Evolutionary conservation across 2,329 filamentous ascomycete species (phyloP).

Genomic region (Thelonectria rubi): DNA sequence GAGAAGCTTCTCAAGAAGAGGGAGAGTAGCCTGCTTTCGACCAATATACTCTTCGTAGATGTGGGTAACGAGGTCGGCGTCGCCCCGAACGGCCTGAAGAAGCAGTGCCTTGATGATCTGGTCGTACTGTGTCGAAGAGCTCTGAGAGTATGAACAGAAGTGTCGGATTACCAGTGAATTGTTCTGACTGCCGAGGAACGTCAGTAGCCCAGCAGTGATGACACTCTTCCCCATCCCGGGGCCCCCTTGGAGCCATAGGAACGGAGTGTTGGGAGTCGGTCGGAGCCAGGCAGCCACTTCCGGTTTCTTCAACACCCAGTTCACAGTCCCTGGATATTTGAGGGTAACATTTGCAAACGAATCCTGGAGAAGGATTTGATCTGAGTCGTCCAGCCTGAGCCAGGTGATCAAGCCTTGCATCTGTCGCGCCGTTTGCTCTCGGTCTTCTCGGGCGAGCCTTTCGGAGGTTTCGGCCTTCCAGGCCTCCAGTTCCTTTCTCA

Average conservation of each 20-base stretch:
- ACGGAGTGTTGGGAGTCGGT: conserved; percentile 5
- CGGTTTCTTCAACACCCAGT: conserved; percentile 23
- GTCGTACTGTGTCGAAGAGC: conserved; percentile 17
- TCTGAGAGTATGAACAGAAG: conserved; percentile 25
- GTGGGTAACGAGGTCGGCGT: conserved; percentile 22
- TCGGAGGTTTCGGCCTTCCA: conserved; percentile 26
- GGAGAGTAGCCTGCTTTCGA: conserved; percentile 18
- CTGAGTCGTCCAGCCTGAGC: conserved; percentile 21
- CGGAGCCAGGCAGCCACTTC: conserved; percentile 19
- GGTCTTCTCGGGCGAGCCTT: background rate
- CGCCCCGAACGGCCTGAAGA: conserved; percentile 16
- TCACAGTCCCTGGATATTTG: conserved; percentile 16
- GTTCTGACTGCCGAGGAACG: conserved; percentile 14
- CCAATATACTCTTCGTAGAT: conserved; percentile 23
- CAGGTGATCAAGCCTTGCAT: conserved; percentile 23
- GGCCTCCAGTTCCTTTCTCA: conserved; percentile 24
- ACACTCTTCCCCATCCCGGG: conserved; percentile 31
- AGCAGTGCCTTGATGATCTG: conserved; percentile 23
- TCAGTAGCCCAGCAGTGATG: conserved; percentile 24
- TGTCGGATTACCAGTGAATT: conserved; percentile 9
- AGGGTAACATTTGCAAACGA: conserved; percentile 9
- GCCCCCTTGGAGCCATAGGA: conserved; percentile 23
- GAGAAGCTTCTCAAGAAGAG: conserved; percentile 13
- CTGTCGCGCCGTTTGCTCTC: conserved; percentile 18
- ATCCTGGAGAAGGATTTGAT: conserved; percentile 21